These are phyloP conservation scores for Curvularia hawaiiensis DNA, from an alignment of 2,329 filamentous ascomycete species.

Conservation along the genomic window DNA sequence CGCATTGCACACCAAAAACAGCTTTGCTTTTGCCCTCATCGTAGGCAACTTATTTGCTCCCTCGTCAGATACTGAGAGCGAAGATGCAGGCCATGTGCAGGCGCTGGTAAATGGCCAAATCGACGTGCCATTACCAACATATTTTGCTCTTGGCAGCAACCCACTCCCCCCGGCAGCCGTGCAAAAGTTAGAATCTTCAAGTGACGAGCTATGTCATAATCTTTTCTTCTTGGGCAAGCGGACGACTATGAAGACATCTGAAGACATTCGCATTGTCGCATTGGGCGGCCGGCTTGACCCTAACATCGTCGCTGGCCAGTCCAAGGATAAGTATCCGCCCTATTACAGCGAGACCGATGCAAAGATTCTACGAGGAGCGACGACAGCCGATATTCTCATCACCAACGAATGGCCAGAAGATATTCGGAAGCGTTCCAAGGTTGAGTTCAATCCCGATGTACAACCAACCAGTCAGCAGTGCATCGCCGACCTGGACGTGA, in stretches of 20 bases:
- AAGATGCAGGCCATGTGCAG: conserved; percentile 63
- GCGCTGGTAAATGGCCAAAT: conserved; percentile 76
- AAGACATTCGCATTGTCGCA: conserved; percentile 85
- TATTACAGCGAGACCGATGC: conserved; percentile 79
- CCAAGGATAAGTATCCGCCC: conserved; percentile 75
- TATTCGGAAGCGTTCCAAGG: conserved; percentile 71
- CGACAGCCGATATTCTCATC: conserved; percentile 82
- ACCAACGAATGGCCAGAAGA: conserved; percentile 84
- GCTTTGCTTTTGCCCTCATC: conserved; percentile 83
- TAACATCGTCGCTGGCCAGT: conserved; percentile 64
- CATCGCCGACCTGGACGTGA: conserved; percentile 77
- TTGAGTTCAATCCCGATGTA: conserved; percentile 60
- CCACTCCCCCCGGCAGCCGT: conserved; percentile 74
- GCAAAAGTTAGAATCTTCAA: conserved; percentile 74
- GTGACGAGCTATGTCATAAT: conserved; percentile 79
- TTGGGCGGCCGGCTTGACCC: conserved; percentile 76
- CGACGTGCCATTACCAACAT: conserved; percentile 78
- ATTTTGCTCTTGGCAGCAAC: conserved; percentile 81
- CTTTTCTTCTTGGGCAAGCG: conserved; percentile 86
- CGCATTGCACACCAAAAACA: conserved; percentile 82
- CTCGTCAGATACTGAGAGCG: conserved; percentile 49
- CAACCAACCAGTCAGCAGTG: conserved; percentile 64
- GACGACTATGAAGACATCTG: conserved; percentile 84
- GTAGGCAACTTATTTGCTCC: conserved; percentile 80
- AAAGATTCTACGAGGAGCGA: conserved; percentile 74